phyloP scores from a whole-genome alignment of 371 early-diverging fungal genomes.

The Mortierella sp. region DNA sequence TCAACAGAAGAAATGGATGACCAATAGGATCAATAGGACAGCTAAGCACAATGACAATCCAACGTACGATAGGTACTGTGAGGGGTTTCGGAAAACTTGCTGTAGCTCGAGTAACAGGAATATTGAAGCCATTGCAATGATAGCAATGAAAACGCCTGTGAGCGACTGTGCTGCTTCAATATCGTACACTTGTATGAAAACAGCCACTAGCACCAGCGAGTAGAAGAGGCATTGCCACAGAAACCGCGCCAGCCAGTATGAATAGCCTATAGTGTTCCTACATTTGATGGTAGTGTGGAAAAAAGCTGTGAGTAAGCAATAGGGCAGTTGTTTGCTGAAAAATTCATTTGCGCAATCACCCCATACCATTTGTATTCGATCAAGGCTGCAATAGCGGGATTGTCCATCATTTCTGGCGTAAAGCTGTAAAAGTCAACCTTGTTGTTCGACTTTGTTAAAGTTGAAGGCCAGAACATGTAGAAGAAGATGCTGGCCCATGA shows the following conservation, averaged over 20 bases:
- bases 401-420: constrained; percentile 6
- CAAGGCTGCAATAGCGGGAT: constrained; percentile 27
- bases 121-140: not conserved
- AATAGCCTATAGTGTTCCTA: constrained; percentile 34
- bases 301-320: too few relatives aligned
- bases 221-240: constrained; percentile 23
- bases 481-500: constrained; percentile 8
- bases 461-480: not conserved
- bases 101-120: constrained; percentile 29
- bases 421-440: constrained; percentile 14
- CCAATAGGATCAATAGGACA: too few relatives aligned
- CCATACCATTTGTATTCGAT: constrained; percentile 43
- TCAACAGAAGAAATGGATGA: not conserved
- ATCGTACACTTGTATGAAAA: constrained; percentile 26
- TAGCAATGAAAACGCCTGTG: constrained; percentile 15
- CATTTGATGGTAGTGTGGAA: not conserved
- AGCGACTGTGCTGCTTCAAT: not conserved
- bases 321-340: too few relatives aligned
- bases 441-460: not conserved
- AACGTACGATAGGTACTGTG: constrained; percentile 15
- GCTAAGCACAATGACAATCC: not conserved
- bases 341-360: too few relatives aligned
- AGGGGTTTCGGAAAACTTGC: not conserved
- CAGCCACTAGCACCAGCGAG: constrained; percentile 10
- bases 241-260: constrained; percentile 30